Base-by-base conservation (phyloP, 768 basidiomycete species). In the Clitopilus passeckerianus region DNA sequence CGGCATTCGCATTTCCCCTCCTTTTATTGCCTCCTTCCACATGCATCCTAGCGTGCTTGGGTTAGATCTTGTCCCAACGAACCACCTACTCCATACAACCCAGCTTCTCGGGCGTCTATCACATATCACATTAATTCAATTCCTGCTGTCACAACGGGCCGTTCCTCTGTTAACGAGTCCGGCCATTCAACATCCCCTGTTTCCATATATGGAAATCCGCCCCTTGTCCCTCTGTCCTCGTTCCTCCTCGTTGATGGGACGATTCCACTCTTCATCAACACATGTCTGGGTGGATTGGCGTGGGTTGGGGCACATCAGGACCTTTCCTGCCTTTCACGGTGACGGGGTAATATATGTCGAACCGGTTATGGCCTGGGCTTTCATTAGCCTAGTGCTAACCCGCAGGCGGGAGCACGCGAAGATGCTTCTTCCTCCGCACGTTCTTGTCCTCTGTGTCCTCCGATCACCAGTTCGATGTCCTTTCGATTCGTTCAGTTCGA, bases 111-210 rank as follows among this genome's bases (percentile, higher is more conserved):
- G 22, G 24, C 34, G 27, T 56, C 46, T 16, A 53, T 41, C 57
- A 15, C 34, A 14, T 34, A 44, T 35, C 44, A 41, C 10, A 43
- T 34, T 34, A 46, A 44, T 27, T 33, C 35, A n/a, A 15, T 35
- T 56, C 27, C 27, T 30, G 27, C 27, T 50, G 46, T 20, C 46
- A 50, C 3, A 41, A 41, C 46, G 37, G 37, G 34, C 54, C 54
- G 34, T 46, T 60, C 55, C 57, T 46, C 54, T 34, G 30, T 35
- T 37, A 59, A 18, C 37, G 15, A 24, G 24, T 57, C 34, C 57
- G 56, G 59, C 54, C 62, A 59, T 58, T 14, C 65, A 43, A 63
- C 56, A 35, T 18, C 46, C n/a, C 46, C 46, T 50, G 46, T 22
- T 50, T 20, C 46, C 46, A 50, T 18, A 50, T 50, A 50, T 50